Percentiles rank a stretch among this genome's conserved stretches.
These are phyloP conservation scores for Chalciporus piperatus DNA, from an alignment of 768 basidiomycete genomes.

Conservation along the genomic window DNA sequence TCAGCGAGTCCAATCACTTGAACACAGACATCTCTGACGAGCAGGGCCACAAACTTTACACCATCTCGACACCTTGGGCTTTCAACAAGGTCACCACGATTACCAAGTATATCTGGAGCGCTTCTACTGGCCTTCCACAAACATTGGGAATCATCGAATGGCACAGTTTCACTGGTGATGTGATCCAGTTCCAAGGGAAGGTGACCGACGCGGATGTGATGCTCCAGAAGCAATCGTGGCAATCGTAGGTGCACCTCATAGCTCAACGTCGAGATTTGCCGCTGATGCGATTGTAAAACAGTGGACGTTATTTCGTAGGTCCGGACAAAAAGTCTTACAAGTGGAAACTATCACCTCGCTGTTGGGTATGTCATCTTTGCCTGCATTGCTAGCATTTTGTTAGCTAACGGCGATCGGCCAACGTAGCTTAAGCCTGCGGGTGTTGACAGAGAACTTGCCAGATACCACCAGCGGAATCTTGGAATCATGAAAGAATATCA, in stretches of 20 bases:
- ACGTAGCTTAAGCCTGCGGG: not conserved
- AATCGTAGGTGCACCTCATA: not conserved
- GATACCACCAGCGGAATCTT: not conserved
- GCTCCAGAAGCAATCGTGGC: not conserved
- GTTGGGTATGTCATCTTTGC: not conserved
- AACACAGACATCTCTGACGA: not conserved
- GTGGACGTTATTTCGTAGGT: constrained; percentile 25
- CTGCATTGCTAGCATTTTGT: not conserved
- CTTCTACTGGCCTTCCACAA: not conserved
- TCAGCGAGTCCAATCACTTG: not conserved
- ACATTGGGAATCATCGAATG: constrained; percentile 10
- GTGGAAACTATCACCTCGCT: constrained; percentile 18
- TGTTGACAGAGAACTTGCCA: not conserved
- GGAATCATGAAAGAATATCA: not conserved
- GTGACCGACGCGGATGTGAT: not conserved
- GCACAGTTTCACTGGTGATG: not conserved
- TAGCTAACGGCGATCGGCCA: not conserved
- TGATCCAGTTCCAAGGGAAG: constrained; percentile 1
- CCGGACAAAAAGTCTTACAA: constrained; percentile 25
- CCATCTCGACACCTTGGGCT: constrained; percentile 4
- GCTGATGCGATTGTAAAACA: not conserved
- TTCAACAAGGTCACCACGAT: constrained; percentile 1
- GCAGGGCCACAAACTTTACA: constrained; percentile 6
- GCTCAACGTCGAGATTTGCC: not conserved
- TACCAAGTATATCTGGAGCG: not conserved